These are phyloP conservation scores for Sphaerostilbella broomeana DNA, from an alignment of 2,329 filamentous ascomycete genomes.

Conservation along the genomic window DNA sequence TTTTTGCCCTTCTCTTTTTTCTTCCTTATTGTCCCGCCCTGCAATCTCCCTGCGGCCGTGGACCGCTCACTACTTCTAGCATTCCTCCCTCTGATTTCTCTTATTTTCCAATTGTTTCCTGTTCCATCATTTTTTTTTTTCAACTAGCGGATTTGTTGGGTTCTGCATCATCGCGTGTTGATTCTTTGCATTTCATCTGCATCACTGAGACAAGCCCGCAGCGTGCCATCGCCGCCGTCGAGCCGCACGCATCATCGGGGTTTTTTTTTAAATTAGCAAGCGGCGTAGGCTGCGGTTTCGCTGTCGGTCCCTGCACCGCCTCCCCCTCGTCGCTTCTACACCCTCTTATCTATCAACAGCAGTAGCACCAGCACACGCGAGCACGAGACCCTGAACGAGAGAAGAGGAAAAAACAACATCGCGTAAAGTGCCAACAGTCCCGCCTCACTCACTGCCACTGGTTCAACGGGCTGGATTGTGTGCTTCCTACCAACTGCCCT, in stretches of 20 bases:
- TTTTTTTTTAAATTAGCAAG: no score
- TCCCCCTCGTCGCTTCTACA: constrained; percentile 8
- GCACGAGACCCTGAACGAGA: constrained; percentile 10
- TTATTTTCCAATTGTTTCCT: no score
- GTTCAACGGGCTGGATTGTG: not conserved
- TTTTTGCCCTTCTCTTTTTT: not conserved
- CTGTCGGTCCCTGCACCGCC: constrained; percentile 12
- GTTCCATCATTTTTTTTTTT: no score
- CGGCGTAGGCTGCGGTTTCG: no score
- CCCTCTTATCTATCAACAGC: constrained; percentile 11
- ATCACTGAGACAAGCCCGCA: not conserved
- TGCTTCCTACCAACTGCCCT: not conserved
- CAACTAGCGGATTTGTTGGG: not conserved
- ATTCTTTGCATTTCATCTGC: not conserved
- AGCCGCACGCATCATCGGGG: not conserved
- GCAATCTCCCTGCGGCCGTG: no score
- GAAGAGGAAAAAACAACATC: no score
- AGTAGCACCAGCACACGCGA: no score
- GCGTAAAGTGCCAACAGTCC: constrained; percentile 12
- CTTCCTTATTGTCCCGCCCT: not conserved
- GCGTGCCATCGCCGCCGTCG: constrained; percentile 3
- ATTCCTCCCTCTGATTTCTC: no score
- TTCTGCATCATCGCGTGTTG: not conserved
- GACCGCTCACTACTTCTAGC: no score
- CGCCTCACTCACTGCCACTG: constrained; percentile 4